These are phyloP conservation scores for Solanum bulbocastanum DNA, from an alignment of 257 asterid species.

Conservation along the genomic window DNA sequence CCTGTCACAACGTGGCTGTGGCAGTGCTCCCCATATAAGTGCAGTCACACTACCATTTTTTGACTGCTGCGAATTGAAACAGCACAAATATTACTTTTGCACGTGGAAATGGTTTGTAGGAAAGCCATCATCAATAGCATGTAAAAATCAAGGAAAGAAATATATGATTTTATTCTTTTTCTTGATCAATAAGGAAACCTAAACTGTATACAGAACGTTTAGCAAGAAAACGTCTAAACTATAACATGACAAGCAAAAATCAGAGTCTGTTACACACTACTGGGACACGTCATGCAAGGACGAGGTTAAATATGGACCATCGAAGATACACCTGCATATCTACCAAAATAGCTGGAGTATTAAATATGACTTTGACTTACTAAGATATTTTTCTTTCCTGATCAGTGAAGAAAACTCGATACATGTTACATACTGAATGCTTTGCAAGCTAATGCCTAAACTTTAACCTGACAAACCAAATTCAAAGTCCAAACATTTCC, in stretches of 20 bases:
- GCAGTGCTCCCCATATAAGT: slow-evolving; percentile 94
- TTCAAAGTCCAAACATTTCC: neutral
- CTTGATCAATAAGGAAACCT: neutral
- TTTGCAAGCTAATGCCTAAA: neutral
- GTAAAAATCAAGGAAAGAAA: neutral
- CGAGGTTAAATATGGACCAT: neutral
- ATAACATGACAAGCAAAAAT: neutral
- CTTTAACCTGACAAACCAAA: neutral
- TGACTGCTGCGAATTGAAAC: slow-evolving; percentile 43
- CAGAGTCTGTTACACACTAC: neutral
- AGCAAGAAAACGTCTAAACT: neutral
- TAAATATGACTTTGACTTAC: neutral
- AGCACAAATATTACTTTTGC: neutral
- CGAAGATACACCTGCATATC: neutral
- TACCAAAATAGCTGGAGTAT: neutral
- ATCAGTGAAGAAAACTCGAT: neutral
- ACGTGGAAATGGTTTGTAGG: neutral
- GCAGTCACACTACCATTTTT: slow-evolving; percentile 68
- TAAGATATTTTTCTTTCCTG: neutral
- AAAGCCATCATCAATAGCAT: neutral
- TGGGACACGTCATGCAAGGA: neutral
- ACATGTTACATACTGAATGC: neutral
- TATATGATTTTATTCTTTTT: neutral
- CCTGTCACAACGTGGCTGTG: slow-evolving; percentile 96
- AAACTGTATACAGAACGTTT: neutral